Evolutionary conservation across 2,329 filamentous ascomycete species (phyloP).

Genomic region (Neofusicoccum kwambonambiense): DNA sequence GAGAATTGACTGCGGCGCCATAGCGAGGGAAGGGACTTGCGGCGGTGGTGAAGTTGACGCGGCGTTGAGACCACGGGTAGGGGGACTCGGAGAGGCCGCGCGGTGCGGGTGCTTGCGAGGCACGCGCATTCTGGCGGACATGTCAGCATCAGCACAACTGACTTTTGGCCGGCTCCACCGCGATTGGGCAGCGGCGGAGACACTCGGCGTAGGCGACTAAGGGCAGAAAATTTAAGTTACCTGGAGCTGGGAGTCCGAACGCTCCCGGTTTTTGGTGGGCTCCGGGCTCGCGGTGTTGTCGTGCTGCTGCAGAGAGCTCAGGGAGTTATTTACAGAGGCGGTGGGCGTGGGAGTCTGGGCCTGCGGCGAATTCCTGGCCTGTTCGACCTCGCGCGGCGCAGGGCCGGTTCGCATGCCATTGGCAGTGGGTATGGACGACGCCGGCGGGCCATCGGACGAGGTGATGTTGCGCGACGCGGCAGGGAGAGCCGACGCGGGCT

Average conservation of each 20-base stretch:
- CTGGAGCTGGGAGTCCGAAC: constrained; percentile 55
- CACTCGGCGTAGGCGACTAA: constrained; percentile 1
- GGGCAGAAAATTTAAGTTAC: constrained; percentile 38
- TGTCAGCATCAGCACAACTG: constrained; percentile 14
- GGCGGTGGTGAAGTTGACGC: constrained; percentile 80
- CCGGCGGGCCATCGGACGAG: constrained; percentile 53
- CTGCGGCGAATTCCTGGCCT: constrained; percentile 36
- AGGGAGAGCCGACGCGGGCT: constrained; percentile 45
- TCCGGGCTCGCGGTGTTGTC: constrained; percentile 62
- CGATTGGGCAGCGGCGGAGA: constrained; percentile 1
- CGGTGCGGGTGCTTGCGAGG: constrained; percentile 31
- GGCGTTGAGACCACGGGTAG: constrained; percentile 93
- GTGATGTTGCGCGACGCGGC: constrained; percentile 57
- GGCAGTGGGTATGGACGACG: constrained; percentile 41
- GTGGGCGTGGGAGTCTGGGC: constrained; percentile 67
- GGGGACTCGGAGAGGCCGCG: constrained; percentile 66
- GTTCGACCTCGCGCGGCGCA: constrained; percentile 18
- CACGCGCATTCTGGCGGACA: constrained; percentile 14
- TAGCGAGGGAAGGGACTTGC: constrained; percentile 92
- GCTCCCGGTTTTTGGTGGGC: constrained; percentile 59
- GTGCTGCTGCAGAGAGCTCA: constrained; percentile 66
- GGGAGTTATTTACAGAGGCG: constrained; percentile 64
- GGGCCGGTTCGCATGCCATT: constrained; percentile 43
- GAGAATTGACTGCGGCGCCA: constrained; percentile 90
- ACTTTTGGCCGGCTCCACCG: not conserved